Evolutionary conservation across 1,139 yeast genomes (phyloP).

Genomic region (Kazachstania sp.): DNA sequence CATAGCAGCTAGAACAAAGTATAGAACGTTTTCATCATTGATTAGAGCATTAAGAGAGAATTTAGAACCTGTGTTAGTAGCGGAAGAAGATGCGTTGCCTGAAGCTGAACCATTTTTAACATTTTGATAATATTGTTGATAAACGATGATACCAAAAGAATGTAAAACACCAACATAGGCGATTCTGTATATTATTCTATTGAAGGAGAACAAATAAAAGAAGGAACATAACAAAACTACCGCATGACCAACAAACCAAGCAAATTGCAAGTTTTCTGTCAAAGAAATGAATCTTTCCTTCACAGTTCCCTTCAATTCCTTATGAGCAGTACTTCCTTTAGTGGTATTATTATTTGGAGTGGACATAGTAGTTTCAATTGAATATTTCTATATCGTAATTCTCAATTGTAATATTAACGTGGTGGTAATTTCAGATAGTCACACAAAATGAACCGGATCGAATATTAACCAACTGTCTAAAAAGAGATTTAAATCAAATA

Average conservation of each 20-base stretch:
- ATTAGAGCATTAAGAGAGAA: conserved; percentile 17
- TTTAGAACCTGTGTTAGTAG: neutral
- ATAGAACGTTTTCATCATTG: conserved; percentile 62
- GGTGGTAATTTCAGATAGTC: too few relatives aligned
- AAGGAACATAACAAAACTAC: conserved; percentile 49
- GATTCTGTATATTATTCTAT: conserved; percentile 48
- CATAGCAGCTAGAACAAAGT: conserved; percentile 47
- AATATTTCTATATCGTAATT: too few relatives aligned
- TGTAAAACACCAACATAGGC: conserved; percentile 58
- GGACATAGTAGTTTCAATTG: too few relatives aligned
- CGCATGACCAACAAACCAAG: conserved; percentile 53
- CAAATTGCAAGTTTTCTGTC: conserved; percentile 29
- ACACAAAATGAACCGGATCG: too few relatives aligned
- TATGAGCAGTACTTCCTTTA: neutral
- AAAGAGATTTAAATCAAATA: too few relatives aligned
- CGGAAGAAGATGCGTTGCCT: conserved; percentile 18
- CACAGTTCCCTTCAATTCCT: conserved; percentile 23
- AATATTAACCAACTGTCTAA: too few relatives aligned
- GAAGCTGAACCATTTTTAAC: conserved; percentile 25
- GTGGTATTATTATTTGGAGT: neutral
- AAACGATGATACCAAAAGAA: conserved; percentile 71
- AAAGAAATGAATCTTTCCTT: conserved; percentile 15
- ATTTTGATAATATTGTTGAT: conserved; percentile 37
- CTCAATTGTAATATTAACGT: too few relatives aligned
- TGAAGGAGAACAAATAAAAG: conserved; percentile 46